Conservation (phyloP, 1,284 basidiomycete species). For the Pisolithus thermaeus region DNA sequence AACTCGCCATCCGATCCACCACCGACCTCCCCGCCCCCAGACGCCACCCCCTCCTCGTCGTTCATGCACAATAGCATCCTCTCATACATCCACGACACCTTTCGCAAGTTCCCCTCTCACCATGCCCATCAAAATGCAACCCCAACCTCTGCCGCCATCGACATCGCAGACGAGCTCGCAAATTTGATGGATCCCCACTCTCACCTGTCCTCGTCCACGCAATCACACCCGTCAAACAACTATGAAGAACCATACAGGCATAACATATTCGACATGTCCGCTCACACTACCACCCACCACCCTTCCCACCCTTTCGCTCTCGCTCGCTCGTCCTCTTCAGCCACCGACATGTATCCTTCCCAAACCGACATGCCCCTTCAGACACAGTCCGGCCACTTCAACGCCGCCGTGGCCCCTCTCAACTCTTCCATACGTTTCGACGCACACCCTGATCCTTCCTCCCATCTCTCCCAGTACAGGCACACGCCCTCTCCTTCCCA, state of each 20-base stretch:
- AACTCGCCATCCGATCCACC: slow-evolving; percentile 20
- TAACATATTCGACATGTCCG: slow-evolving; percentile 69
- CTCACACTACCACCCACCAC: slow-evolving; percentile 29
- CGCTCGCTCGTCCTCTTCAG: slow-evolving; percentile 3
- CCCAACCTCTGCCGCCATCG: slow-evolving; percentile 31
- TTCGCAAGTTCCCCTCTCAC: slow-evolving; percentile 41
- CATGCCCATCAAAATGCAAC: slow-evolving; percentile 6
- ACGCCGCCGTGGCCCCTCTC: slow-evolving; percentile 53
- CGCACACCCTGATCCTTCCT: slow-evolving; percentile 36
- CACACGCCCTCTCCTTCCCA: slow-evolving; percentile 30
- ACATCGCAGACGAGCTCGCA: slow-evolving; percentile 61
- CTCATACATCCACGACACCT: slow-evolving; percentile 42
- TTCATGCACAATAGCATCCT: slow-evolving; percentile 32
- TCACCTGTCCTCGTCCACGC: slow-evolving; percentile 31
- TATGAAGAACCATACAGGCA: slow-evolving; percentile 44
- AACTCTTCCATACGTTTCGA: slow-evolving; percentile 58
- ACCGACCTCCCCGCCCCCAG: slow-evolving; percentile 27
- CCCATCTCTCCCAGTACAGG: slow-evolving; percentile 19
- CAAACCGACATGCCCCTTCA: slow-evolving; percentile 6
- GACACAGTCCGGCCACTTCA: slow-evolving; percentile 39
- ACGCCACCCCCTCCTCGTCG: slow-evolving; percentile 20
- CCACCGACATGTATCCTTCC: slow-evolving; percentile 20
- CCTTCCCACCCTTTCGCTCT: neutral
- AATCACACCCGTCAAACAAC: slow-evolving; percentile 24
- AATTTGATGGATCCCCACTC: slow-evolving; percentile 41